phyloP scores from a whole-genome alignment of 129 eudicot species.

The Deinandra increscens region DNA sequence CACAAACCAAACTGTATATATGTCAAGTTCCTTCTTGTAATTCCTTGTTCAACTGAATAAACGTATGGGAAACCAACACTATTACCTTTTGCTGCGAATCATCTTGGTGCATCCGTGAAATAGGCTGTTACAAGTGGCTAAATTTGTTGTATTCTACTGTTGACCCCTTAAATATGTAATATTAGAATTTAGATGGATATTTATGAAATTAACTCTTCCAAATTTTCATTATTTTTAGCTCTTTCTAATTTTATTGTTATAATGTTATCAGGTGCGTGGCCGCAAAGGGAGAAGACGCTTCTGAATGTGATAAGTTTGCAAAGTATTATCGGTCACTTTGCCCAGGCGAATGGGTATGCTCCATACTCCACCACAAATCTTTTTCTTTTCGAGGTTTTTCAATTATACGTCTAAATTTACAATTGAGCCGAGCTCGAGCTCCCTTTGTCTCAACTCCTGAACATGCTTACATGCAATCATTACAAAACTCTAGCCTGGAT shows the following conservation, averaged over 20 bases:
- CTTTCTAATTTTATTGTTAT: neutral
- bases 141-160: neutral
- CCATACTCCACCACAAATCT: neutral
- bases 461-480: neutral
- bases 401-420: no score
- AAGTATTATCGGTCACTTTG: conserved; percentile 92
- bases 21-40: neutral
- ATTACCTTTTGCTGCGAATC: neutral
- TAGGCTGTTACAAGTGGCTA: neutral
- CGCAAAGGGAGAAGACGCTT: conserved; percentile 92
- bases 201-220: neutral
- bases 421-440: no score
- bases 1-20: no score
- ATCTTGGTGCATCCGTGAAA: neutral
- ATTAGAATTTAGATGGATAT: neutral
- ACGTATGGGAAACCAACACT: neutral
- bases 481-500: no score
- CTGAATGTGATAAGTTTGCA: conserved; percentile 94
- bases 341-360: conserved; percentile 96
- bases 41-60: neutral
- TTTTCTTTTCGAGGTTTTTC: no score
- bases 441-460: no score
- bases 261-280: conserved; percentile 61
- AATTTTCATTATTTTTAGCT: neutral
- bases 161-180: neutral